Conservation (phyloP, 1,284 basidiomycete genomes). For the Ceratobasidium sp. region DNA sequence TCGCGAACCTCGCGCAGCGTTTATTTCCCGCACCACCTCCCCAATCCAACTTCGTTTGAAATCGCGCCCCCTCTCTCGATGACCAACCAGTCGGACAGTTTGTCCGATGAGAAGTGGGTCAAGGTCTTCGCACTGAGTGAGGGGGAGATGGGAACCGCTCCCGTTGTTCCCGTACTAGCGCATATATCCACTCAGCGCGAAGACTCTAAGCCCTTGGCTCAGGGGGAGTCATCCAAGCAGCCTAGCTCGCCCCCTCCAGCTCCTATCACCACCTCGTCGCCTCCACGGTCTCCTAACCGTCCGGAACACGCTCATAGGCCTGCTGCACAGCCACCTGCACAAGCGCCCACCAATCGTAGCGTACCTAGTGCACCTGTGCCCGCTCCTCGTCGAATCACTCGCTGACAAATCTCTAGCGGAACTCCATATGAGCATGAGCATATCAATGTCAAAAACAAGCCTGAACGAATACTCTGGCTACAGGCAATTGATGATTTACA, state of each 20-base stretch:
- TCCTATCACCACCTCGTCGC: neutral
- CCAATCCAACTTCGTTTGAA: neutral
- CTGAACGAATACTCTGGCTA: neutral
- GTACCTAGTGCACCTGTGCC: neutral
- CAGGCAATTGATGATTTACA: slow-evolving; percentile 8
- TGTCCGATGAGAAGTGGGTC: slow-evolving; percentile 10
- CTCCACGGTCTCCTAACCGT: neutral
- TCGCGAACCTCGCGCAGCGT: neutral
- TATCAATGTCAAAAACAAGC: neutral
- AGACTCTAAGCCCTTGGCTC: neutral
- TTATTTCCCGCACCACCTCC: slow-evolving; percentile 27
- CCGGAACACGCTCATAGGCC: neutral
- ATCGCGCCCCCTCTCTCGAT: neutral
- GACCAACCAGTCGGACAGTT: neutral
- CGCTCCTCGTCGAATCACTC: neutral
- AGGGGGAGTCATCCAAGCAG: neutral
- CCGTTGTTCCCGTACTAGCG: neutral
- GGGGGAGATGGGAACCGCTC: slow-evolving; percentile 15
- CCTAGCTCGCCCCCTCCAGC: neutral
- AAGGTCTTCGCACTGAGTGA: slow-evolving; percentile 20
- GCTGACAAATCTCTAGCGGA: neutral
- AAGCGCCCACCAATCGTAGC: neutral
- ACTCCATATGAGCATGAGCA: neutral
- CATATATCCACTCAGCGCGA: slow-evolving; percentile 18
- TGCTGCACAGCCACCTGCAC: neutral